These are phyloP conservation scores for Hanseniaspora valbyensis DNA, from an alignment of 805 yeast species.

Conservation along the genomic window DNA sequence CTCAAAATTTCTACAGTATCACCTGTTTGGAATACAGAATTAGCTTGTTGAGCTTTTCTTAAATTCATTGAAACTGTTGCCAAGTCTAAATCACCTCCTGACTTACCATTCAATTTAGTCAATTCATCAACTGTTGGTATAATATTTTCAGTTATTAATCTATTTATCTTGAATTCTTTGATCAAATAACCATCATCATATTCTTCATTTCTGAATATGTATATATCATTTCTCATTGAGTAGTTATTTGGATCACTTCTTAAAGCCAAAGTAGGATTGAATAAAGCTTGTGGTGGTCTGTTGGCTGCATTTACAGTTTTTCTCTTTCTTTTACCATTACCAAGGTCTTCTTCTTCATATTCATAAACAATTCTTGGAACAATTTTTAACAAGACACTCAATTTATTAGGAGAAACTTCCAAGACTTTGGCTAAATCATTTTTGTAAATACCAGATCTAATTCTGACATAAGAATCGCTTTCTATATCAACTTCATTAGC, in stretches of 20 bases:
- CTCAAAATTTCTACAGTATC: slow-evolving; percentile 83
- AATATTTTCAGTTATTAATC: slow-evolving; percentile 67
- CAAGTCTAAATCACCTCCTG: slow-evolving; percentile 77
- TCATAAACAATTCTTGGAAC: slow-evolving; percentile 87
- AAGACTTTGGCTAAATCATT: slow-evolving; percentile 91
- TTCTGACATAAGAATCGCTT: slow-evolving; percentile 87
- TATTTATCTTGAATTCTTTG: slow-evolving; percentile 77
- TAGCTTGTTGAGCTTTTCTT: slow-evolving; percentile 47
- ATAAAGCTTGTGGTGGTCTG: slow-evolving; percentile 77
- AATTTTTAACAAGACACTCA: slow-evolving; percentile 85
- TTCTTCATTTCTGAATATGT: slow-evolving; percentile 73
- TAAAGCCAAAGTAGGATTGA: slow-evolving; percentile 79
- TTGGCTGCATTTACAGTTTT: slow-evolving; percentile 41
- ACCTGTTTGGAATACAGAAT: slow-evolving; percentile 72
- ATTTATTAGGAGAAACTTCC: slow-evolving; percentile 84
- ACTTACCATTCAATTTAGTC: slow-evolving; percentile 60
- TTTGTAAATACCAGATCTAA: slow-evolving; percentile 81
- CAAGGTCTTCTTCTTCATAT: slow-evolving; percentile 39
- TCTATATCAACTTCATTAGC: slow-evolving; percentile 76
- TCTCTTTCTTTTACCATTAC: slow-evolving; percentile 41
- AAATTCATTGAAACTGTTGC: slow-evolving; percentile 79
- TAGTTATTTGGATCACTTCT: slow-evolving; percentile 68
- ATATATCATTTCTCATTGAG: slow-evolving; percentile 54
- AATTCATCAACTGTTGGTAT: slow-evolving; percentile 83
- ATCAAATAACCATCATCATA: slow-evolving; percentile 77